Percentiles rank a stretch among this genome's conserved stretches.
Conservation (phyloP, 495 filamentous ascomycete genomes). For the Hyaloscypha hepaticicola region DNA sequence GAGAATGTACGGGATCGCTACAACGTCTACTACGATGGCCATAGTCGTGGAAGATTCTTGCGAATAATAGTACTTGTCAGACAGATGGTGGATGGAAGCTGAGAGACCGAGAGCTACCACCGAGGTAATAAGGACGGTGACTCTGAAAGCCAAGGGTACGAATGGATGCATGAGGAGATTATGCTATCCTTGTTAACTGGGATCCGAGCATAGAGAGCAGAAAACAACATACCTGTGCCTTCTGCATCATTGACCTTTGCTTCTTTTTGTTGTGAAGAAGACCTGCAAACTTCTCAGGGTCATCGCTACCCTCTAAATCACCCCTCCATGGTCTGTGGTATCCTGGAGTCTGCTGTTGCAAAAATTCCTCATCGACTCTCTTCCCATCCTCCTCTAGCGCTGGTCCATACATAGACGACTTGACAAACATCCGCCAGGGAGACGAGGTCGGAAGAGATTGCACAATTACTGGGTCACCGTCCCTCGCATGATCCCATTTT, state of each 20-base stretch:
- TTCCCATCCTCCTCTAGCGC: slow-evolving; percentile 43
- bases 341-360: slow-evolving; percentile 49
- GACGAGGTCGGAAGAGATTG: slow-evolving; percentile 38
- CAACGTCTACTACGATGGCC: slow-evolving; percentile 84
- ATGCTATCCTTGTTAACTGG: slow-evolving; percentile 25
- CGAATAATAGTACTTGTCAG: slow-evolving; percentile 38
- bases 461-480: slow-evolving; percentile 56
- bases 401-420: slow-evolving; percentile 50
- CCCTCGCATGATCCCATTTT: slow-evolving; percentile 57
- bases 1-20: slow-evolving; percentile 83
- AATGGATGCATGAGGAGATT: slow-evolving; percentile 76
- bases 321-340: slow-evolving; percentile 42
- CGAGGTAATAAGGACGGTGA: slow-evolving; percentile 81
- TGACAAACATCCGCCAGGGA: slow-evolving; percentile 49
- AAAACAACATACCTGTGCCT: slow-evolving; percentile 41
- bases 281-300: slow-evolving; percentile 23
- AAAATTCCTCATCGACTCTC: slow-evolving; percentile 41
- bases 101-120: slow-evolving; percentile 79
- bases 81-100: slow-evolving; percentile 66
- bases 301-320: slow-evolving; percentile 21
- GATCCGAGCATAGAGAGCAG: background rate
- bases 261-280: slow-evolving; percentile 30
- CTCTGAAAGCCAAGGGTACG: slow-evolving; percentile 78
- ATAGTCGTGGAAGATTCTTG: slow-evolving; percentile 72
- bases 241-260: slow-evolving; percentile 53